Evolutionary conservation across 1,139 yeast species (phyloP), one percentile per base, ranked within the genome.

Genomic region (Sugiyamaella neomexicana): DNA sequence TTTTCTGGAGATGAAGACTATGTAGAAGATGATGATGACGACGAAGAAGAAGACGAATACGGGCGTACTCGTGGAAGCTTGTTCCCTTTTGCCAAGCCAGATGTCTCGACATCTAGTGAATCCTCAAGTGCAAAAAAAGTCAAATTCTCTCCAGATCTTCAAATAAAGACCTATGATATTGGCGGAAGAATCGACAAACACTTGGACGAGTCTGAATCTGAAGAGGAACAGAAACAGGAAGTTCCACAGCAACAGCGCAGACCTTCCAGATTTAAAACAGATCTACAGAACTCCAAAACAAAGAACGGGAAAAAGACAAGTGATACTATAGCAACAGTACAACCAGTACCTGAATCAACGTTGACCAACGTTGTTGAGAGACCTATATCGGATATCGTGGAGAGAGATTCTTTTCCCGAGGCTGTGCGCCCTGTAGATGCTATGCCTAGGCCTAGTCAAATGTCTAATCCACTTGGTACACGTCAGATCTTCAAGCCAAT

Each of bases 11-110:
- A 68, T 25, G 65, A 68, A 17, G 58, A 61, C 34, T 59, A 58
- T 13, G 62, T 57, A n/a, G 57, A 62, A 16, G 65, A 67, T 58
- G 69, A 67, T 3, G 73, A 68, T 15, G 72, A 67, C 8, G 74
- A 69, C 8, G 72, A 70, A 10, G 65, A 66, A 12, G 75, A 72
- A 48, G 76, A 70, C 53, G 75, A 68, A 32, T 70, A 64, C 41
- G 76, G 73, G 9, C 73, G 78, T 10, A 63, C 71, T 1, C 57
- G 72, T 17, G 75, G 74, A n/a, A 60, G 69, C 2, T 47, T 72
- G 42, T 68, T 72, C 51, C 76, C 75, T 2, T 57, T 54, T 37
- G 27, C 47, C 8, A 42, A 23, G 29, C 53, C 50, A 5, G 39
- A 7, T 6, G 13, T 38, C 48, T 12, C 34, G 7, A 45, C 32